A percentile compares a stretch with the other conserved stretches of the same genome.
Conservation (phyloP, 176 grass and related monocot species). For the Eleusine coracana region DNA sequence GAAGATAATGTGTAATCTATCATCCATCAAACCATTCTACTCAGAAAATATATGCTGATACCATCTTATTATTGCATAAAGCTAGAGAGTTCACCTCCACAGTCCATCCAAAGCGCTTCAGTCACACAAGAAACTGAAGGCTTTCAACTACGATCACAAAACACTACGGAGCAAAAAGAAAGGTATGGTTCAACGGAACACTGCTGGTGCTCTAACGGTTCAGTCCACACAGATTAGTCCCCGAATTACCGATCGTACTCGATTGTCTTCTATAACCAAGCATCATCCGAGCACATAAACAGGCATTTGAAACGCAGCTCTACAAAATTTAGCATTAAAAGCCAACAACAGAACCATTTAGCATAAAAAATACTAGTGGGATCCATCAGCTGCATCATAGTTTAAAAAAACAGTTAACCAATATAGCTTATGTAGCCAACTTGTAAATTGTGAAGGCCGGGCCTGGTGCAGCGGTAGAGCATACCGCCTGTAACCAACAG, state of each 20-base stretch:
- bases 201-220: too few species aligned
- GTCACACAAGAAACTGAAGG: constrained; percentile 9
- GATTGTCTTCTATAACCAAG: too few species aligned
- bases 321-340: not conserved
- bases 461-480: too few species aligned
- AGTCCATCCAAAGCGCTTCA: not conserved
- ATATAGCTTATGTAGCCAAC: constrained; percentile 12
- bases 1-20: not conserved
- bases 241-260: too few species aligned
- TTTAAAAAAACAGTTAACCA: not conserved
- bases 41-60: not conserved
- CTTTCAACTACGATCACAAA: not conserved
- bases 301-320: not conserved
- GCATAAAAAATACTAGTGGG: not conserved
- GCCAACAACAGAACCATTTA: not conserved
- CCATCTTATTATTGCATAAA: constrained; percentile 4
- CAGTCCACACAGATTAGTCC: too few species aligned
- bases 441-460: constrained; percentile 18
- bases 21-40: constrained; percentile 10
- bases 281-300: too few species aligned
- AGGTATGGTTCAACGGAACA: too few species aligned
- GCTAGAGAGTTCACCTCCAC: not conserved
- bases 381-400: not conserved
- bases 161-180: not conserved
- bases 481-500: too few species aligned